These are phyloP conservation scores for Ramaria sp. DNA, from an alignment of 768 basidiomycete species.

Conservation along the genomic window DNA sequence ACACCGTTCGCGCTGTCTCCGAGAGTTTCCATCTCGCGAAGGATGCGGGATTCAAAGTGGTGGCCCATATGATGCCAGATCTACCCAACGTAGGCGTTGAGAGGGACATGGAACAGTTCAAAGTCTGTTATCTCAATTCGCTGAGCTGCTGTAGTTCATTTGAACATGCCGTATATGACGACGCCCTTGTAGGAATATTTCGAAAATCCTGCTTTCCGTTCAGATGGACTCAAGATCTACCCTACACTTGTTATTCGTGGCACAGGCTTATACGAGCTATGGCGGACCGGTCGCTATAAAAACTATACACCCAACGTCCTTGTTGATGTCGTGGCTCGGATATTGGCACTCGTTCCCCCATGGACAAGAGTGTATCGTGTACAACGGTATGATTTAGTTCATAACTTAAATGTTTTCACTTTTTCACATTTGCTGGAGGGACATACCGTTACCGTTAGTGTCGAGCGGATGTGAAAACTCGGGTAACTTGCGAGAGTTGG, in stretches of 20 bases:
- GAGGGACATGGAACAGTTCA: slow-evolving; percentile 96
- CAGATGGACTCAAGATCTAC: slow-evolving; percentile 96
- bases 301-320: slow-evolving; percentile 99
- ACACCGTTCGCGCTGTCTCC: slow-evolving; percentile 93
- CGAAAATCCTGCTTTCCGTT: slow-evolving; percentile 94
- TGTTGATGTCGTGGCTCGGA: slow-evolving; percentile 93
- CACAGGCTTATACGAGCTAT: slow-evolving; percentile 90
- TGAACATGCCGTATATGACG: not conserved
- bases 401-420: not conserved
- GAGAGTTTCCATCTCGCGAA: slow-evolving; percentile 97
- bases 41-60: slow-evolving; percentile 99
- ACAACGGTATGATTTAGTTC: slow-evolving; percentile 51
- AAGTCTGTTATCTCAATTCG: slow-evolving; percentile 23
- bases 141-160: not conserved
- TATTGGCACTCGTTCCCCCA: slow-evolving; percentile 92
- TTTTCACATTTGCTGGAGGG: slow-evolving; percentile 35
- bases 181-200: slow-evolving; percentile 67
- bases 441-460: slow-evolving; percentile 94
- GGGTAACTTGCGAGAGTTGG: slow-evolving; percentile 92
- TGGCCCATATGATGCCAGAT: slow-evolving; percentile 99
- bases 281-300: slow-evolving; percentile 95
- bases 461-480: slow-evolving; percentile 97
- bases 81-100: slow-evolving; percentile 96
- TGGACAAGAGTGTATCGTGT: slow-evolving; percentile 99
- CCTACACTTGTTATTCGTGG: slow-evolving; percentile 97